Conservation (phyloP, 805 yeast species). For the Ogataea degrootiae region DNA sequence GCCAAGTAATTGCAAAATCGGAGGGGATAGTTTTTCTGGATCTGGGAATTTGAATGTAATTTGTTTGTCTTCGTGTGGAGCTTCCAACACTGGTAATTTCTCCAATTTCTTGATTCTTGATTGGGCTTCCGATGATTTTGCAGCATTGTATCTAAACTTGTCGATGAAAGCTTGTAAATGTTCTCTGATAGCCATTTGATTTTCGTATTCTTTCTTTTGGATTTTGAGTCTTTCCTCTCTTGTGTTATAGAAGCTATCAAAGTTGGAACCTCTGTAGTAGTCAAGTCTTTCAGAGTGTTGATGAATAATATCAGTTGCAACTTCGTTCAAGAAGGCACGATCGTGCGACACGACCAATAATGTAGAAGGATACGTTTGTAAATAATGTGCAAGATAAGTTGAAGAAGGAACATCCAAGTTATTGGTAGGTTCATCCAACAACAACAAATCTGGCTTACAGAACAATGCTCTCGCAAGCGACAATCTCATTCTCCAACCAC, state of each 20-base stretch:
- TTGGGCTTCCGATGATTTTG: constrained; percentile 96
- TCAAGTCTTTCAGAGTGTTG: constrained; percentile 97
- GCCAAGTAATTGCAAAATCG: constrained; percentile 80
- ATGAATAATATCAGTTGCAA: constrained; percentile 96
- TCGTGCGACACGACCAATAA: constrained; percentile 97
- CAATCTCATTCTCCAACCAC: constrained; percentile 99
- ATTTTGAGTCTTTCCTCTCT: constrained; percentile 93
- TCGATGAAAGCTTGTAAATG: constrained; percentile 94
- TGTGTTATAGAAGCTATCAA: constrained; percentile 88
- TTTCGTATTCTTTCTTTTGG: constrained; percentile 92
- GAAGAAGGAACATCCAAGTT: constrained; percentile 99
- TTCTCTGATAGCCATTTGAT: constrained; percentile 91
- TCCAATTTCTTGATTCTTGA: constrained; percentile 96
- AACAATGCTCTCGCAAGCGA: constrained; percentile 97
- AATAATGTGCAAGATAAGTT: constrained; percentile 84
- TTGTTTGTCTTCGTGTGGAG: constrained; percentile 88
- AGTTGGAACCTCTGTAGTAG: constrained; percentile 90
- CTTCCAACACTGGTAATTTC: constrained; percentile 85
- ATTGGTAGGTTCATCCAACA: constrained; percentile 98
- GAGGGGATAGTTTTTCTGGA: constrained; percentile 89
- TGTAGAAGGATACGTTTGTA: constrained; percentile 87
- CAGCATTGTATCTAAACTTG: constrained; percentile 95
- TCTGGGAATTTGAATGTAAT: constrained; percentile 91
- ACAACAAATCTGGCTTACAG: constrained; percentile 90
- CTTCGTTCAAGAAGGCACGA: constrained; percentile 93